Base-by-base conservation (phyloP, 2,329 filamentous ascomycete species). In the Neurospora crassa region DNA sequence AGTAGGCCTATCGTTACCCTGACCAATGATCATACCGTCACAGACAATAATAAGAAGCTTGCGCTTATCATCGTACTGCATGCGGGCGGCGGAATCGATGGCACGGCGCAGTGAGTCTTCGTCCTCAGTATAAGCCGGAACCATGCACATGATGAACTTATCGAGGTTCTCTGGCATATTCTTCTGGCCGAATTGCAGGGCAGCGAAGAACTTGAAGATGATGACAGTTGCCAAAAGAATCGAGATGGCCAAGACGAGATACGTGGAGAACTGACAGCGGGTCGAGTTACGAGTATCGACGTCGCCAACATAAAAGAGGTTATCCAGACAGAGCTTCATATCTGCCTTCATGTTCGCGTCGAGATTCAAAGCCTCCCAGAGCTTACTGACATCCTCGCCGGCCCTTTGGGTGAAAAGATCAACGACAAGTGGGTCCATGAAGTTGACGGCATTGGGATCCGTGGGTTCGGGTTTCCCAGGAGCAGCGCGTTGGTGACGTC, bases 21-120 rank as follows among this genome's bases (percentile, higher is more conserved):
- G 94, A 78, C 96, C 96, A 75, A 99, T 96, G 84, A 99, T 99
- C 95, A 99, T 98, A 82, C 96, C 96, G 78, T 99, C 96, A 78
- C 96, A 99, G 74, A 99, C 86, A 73, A 99, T 87, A 75, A 97
- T 89, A 37, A 99, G 85, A 14, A 99, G 87, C 84, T 99, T 99
- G 78, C 96, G 93, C 84, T 99, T 99, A 80, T 99, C 95, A 78
- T 99, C 96, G 79, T 99, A 99, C 75, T 90, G 90, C 94, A 97
- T 97, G 73, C 94, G 88, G 40, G 96, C 94, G 72, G 93, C 92
- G 0, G 96, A 99, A 80, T 99, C 96, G 77, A 99, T 97, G 72
- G 96, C 96, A 85, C 95, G 94, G 70, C 96, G 93, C 37, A 99
- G 86, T 43, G 95, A 98, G 0, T 99, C 96, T 80, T 99, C 96